Conservation (phyloP, 768 basidiomycete species). For the Boletus pseudopeckii region DNA sequence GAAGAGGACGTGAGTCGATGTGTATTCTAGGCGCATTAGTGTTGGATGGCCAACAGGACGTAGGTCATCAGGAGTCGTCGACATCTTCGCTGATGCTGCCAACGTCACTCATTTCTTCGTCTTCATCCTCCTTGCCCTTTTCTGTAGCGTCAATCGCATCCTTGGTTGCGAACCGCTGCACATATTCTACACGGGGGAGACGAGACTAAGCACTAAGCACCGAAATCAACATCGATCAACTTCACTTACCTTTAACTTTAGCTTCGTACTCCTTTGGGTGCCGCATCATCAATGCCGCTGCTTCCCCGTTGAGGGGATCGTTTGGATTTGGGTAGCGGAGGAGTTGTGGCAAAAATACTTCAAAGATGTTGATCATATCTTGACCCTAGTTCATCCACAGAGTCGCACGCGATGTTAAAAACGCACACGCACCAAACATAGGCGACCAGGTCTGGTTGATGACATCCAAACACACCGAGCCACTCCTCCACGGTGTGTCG, state of each 20-base stretch:
- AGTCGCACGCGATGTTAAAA: not conserved
- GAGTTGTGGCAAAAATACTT: conserved; percentile 95
- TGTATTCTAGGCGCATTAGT: conserved; percentile 10
- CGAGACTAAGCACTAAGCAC: conserved; percentile 4
- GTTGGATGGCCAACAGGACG: not conserved
- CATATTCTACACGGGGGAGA: conserved; percentile 66
- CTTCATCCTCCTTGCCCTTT: conserved; percentile 60
- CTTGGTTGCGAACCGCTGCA: conserved; percentile 90
- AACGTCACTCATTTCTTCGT: conserved; percentile 85
- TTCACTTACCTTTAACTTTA: conserved; percentile 79
- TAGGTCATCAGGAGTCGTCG: conserved; percentile 37
- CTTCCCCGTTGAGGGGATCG: conserved; percentile 97
- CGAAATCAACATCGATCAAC: not conserved
- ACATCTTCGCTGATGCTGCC: conserved; percentile 73
- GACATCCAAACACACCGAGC: conserved; percentile 96
- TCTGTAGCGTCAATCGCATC: conserved; percentile 79
- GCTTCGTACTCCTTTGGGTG: conserved; percentile 94
- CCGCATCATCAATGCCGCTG: conserved; percentile 94
- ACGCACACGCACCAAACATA: conserved; percentile 82
- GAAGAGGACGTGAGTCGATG: conserved; percentile 6
- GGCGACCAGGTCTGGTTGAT: conserved; percentile 99
- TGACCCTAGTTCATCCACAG: conserved; percentile 7
- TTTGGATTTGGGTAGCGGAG: conserved; percentile 98
- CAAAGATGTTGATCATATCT: conserved; percentile 99
- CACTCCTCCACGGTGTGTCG: conserved; percentile 57